phyloP scores from a whole-genome alignment of 106 monocot genomes.

The Iris macrosiphon region DNA sequence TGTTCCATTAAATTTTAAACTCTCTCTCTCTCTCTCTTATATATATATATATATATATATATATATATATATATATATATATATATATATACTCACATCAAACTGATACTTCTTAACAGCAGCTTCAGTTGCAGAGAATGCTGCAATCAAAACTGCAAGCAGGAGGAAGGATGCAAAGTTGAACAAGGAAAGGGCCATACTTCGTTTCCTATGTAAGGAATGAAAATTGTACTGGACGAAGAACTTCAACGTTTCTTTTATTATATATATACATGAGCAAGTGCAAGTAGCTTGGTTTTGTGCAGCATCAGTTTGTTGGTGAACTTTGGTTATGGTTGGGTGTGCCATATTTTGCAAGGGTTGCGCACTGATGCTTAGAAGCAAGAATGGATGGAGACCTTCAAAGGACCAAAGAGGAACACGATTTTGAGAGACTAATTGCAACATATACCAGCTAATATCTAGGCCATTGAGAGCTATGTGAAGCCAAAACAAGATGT shows the following conservation, averaged over 20 bases:
- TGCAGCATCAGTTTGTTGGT: neutral
- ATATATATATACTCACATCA: conserved; percentile 8
- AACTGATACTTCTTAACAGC: conserved; percentile 18
- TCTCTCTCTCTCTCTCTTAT: too few relatives aligned
- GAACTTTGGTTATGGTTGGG: neutral
- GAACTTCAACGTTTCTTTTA: neutral
- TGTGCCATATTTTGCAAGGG: neutral
- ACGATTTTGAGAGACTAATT: too few relatives aligned
- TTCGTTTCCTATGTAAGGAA: neutral
- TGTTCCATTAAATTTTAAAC: too few relatives aligned
- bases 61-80: too few relatives aligned
- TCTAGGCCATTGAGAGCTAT: neutral
- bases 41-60: too few relatives aligned
- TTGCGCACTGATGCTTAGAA: conserved; percentile 14
- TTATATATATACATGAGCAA: too few relatives aligned
- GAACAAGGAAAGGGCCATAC: neutral
- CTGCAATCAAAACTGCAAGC: neutral
- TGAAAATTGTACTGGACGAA: neutral
- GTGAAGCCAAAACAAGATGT: neutral
- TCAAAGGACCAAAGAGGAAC: neutral
- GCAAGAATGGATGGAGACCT: conserved; percentile 16
- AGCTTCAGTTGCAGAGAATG: conserved; percentile 2
- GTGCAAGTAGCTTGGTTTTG: too few relatives aligned
- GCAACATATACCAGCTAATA: too few relatives aligned
- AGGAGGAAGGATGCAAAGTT: neutral